phyloP scores from a whole-genome alignment of 192 early-diverging fungal genomes.

The Haplosporangium gracile region DNA sequence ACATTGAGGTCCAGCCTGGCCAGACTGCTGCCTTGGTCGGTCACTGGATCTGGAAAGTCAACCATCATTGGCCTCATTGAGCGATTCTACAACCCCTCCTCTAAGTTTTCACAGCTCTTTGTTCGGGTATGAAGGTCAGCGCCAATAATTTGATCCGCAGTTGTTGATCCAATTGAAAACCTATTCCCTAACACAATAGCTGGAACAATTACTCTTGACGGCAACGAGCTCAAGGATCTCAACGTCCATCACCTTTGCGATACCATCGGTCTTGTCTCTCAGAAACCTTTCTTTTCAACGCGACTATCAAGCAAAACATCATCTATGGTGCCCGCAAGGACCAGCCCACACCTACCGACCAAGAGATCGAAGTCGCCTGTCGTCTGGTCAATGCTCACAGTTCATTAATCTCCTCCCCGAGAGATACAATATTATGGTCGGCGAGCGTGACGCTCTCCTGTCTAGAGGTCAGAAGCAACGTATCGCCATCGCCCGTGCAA shows the following conservation, averaged over 20 bases:
- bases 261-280: conserved; percentile 91
- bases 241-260: conserved; percentile 87
- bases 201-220: conserved; percentile 81
- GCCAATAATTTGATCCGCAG: not conserved
- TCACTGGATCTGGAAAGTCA: conserved; percentile 84
- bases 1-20: conserved; percentile 79
- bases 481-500: conserved; percentile 91
- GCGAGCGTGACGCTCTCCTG: conserved; percentile 71
- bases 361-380: conserved; percentile 79
- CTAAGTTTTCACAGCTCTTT: conserved; percentile 3
- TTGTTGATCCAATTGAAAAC: no score
- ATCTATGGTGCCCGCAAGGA: conserved; percentile 69
- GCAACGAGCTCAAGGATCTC: conserved; percentile 77
- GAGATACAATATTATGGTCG: conserved; percentile 86
- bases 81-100: conserved; percentile 84
- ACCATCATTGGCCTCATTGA: conserved; percentile 88
- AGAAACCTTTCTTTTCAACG: conserved; percentile 92
- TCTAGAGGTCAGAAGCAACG: conserved; percentile 67
- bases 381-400: conserved; percentile 80
- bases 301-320: conserved; percentile 87
- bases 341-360: conserved; percentile 64
- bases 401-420: conserved; percentile 89
- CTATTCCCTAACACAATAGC: not conserved
- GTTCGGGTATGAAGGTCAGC: not conserved
- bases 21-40: conserved; percentile 72